Evolutionary conservation across 352 stramenopile genomes (phyloP), one percentile per base, ranked within the genome.

Genomic region (Phytopythium delawarense): DNA sequence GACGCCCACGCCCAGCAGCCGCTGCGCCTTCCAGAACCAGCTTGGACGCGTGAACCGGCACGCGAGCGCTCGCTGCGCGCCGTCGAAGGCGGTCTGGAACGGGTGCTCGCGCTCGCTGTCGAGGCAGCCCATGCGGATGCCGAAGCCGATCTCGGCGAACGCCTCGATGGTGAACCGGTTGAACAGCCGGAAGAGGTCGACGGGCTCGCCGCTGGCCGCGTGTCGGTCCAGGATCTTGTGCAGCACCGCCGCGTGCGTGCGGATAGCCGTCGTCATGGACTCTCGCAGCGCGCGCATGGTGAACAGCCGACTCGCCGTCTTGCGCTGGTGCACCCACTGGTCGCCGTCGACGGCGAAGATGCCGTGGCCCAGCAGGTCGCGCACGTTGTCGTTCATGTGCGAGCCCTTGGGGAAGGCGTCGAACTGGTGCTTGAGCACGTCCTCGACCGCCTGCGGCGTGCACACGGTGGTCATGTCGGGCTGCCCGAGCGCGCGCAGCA

Each of bases 251-350:
- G 63, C 53, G 48, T 87, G 67, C 11, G 63, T 63, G n/a, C 70
- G 67, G n/a, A 87, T 60, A 0, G 46, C 53, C 3, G 49, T 15
- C 0, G 67, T 72, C 76, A 85, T 83, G 23, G 67, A 74, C 16
- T 79, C 68, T 20, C 72, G 59, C 7, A 88, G 34, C 8, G 69
- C 28, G 4, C 65, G 65, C 44, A 63, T 78, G 9, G 79, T 91
- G 49, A 96, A 96, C 25, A 97, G 83, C 49, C 95, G 85, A 51
- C 81, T 96, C 52, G 88, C 84, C 0, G 70, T 86, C 63, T 94
- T 94, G 58, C 86, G 77, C 62, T 95, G 86, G 48, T 83, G 65
- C 37, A 75, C 60, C 86, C 86, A 95, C 34, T 52, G 32, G 20
- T 72, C 62, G 7, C 78, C 81, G 58, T 95, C 82, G 13, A 74